These are phyloP conservation scores for Begonia masoniana DNA, from an alignment of 306 rosid species.

Conservation along the genomic window DNA sequence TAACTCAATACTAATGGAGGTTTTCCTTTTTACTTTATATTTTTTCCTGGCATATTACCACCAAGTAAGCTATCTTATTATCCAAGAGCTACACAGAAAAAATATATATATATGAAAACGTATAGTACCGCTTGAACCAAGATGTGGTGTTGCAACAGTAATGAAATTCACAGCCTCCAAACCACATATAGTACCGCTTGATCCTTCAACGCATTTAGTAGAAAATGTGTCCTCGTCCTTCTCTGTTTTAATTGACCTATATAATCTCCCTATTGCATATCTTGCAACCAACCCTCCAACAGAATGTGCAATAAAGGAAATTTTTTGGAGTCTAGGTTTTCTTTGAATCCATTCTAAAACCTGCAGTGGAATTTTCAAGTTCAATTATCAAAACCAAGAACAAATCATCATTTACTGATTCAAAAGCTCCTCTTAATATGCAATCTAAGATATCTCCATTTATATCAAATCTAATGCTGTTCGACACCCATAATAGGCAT, in stretches of 20 bases:
- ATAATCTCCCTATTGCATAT: conserved; percentile 72
- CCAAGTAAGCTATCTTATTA: no score
- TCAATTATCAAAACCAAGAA: no score
- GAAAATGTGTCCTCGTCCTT: conserved; percentile 20
- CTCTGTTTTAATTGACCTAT: conserved; percentile 30
- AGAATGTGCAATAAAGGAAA: conserved; percentile 81
- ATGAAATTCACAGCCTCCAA: conserved; percentile 76
- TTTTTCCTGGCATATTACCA: no score
- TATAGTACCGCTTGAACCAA: conserved; percentile 85
- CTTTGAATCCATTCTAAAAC: conserved; percentile 48
- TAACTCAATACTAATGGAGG: no score
- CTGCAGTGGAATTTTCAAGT: conserved; percentile 13
- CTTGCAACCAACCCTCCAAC: conserved; percentile 92
- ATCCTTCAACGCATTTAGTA: conserved; percentile 21
- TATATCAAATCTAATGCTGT: no score
- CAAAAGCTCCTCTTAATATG: no score
- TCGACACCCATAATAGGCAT: no score
- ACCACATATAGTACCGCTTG: conserved; percentile 50
- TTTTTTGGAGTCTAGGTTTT: conserved; percentile 51
- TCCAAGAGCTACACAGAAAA: no score
- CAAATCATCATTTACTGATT: no score
- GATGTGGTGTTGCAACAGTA: conserved; percentile 90
- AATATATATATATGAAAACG: conserved; percentile 6
- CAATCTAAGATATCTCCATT: no score
- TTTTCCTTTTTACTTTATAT: no score